Evolutionary conservation across 495 filamentous ascomycete species (phyloP), one percentile per base, ranked within the genome.

Genomic region (Aspergillus ellipticus): DNA sequence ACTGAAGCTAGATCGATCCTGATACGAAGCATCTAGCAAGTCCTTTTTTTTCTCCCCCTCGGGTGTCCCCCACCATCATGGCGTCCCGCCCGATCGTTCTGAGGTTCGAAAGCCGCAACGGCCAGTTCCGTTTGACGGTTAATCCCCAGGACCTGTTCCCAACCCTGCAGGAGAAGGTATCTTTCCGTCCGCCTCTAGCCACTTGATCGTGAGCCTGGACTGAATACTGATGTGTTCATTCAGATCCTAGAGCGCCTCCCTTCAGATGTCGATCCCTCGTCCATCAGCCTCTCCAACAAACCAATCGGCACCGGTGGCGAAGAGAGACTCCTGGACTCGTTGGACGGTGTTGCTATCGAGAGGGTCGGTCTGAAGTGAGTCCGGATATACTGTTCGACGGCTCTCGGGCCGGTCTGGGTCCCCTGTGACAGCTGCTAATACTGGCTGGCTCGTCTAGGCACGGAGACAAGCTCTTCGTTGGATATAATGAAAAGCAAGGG

Each of bases 391-490:
- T 26, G 58, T 17, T 6, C 11, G 10, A 26, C 28, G 47, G 31
- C 53, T 41, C 56, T 42, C 48, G 62, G 43, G 58, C 66, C 51
- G 60, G 45, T 49, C 37, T 45, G 33, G 16, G 17, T 24, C 52
- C 52, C 45, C 16, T 8, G 37, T 49, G 10, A 31, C 35, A 50
- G 41, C 41, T 22, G 28, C 56, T 62, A 46, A 65, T 17, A 17
- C 31, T 26, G 37, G 39, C 28, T 26, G 10, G 45, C 26, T 35
- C n/a, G 35, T 39, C 10, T 50, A 97, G 91, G 49, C 89, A 99
- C 69, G 94, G 94, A 37, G 92, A 96, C 61, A 83, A 95, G 59
- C 81, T 99, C 26, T 99, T 87, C 69, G 66, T 97, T 55, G 87
- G 81, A 54, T 99, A 95, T 72, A 70, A 81, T 62, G 79, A 86